These are phyloP conservation scores for Eucalyptus polyanthemos DNA, from an alignment of 345 rosid genomes.

Conservation along the genomic window DNA sequence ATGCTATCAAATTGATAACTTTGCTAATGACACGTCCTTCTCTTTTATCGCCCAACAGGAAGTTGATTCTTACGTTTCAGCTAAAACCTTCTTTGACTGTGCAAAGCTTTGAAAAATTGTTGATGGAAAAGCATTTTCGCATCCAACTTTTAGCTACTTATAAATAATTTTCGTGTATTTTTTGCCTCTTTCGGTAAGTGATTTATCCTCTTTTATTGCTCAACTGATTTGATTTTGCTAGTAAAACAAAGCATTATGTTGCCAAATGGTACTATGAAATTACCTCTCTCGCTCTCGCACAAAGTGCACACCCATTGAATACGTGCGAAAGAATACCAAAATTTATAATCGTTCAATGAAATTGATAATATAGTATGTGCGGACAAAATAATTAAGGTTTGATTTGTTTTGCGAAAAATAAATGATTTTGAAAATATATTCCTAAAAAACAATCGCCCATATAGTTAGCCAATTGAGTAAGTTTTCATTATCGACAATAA, in stretches of 20 bases:
- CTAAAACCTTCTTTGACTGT: background rate
- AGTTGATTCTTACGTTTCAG: background rate
- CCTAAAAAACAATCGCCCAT: accelerated
- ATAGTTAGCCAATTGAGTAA: background rate
- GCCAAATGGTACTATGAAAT: background rate
- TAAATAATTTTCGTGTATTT: background rate
- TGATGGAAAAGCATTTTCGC: background rate
- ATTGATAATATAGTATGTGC: background rate
- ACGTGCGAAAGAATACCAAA: background rate
- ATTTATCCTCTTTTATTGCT: background rate
- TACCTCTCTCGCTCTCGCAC: background rate
- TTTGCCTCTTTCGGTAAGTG: background rate
- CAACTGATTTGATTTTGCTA: background rate
- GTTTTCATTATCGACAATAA: background rate
- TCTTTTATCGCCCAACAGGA: background rate
- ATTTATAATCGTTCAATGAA: background rate
- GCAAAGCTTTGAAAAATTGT: background rate
- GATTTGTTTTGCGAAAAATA: too few relatives aligned
- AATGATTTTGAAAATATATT: too few relatives aligned
- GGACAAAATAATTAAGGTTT: background rate
- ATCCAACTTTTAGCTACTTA: background rate
- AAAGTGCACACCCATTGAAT: background rate
- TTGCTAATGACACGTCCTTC: background rate
- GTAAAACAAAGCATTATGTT: background rate
- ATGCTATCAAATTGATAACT: background rate